A percentile compares a stretch with the other conserved stretches of the same genome.
Evolutionary conservation across 1,139 yeast species (phyloP).

Genomic region (Protomyces macrosporus): DNA sequence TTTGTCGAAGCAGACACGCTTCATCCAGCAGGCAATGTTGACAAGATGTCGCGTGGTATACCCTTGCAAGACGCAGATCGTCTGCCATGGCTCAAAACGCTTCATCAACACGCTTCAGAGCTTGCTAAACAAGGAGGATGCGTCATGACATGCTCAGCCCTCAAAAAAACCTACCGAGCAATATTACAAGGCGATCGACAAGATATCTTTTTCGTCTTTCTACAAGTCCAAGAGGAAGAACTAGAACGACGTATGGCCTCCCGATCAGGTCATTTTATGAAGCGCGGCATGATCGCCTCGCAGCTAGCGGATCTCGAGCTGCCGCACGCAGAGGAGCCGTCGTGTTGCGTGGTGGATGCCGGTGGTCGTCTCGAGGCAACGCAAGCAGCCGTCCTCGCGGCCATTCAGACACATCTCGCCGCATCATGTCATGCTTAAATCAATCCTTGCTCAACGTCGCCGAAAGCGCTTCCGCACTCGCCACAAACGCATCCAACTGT

Average conservation of each 20-base stretch:
- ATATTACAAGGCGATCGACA: constrained; percentile 42
- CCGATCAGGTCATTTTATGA: constrained; percentile 75
- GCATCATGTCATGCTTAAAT: not conserved
- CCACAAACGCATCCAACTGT: constrained; percentile 34
- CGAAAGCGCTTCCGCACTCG: constrained; percentile 10
- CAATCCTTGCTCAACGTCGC: constrained; percentile 8
- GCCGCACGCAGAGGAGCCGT: constrained; percentile 17
- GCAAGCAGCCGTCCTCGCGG: constrained; percentile 6
- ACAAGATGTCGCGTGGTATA: constrained; percentile 72
- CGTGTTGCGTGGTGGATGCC: constrained; percentile 15
- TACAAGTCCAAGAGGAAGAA: constrained; percentile 59
- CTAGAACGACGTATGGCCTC: constrained; percentile 54
- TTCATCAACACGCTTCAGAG: constrained; percentile 29
- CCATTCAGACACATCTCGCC: not conserved
- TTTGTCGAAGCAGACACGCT: constrained; percentile 76
- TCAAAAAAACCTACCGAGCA: constrained; percentile 68
- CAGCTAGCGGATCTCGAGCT: constrained; percentile 21
- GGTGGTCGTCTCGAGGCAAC: constrained; percentile 4
- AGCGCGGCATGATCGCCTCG: constrained; percentile 28
- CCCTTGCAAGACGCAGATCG: constrained; percentile 86
- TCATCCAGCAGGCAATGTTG: constrained; percentile 49
- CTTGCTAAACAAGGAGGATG: constrained; percentile 38
- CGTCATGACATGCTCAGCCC: constrained; percentile 77
- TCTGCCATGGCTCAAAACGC: constrained; percentile 70
- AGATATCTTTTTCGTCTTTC: constrained; percentile 54